phyloP scores from a whole-genome alignment of 352 stramenopile genomes.

The Albugo candida region DNA sequence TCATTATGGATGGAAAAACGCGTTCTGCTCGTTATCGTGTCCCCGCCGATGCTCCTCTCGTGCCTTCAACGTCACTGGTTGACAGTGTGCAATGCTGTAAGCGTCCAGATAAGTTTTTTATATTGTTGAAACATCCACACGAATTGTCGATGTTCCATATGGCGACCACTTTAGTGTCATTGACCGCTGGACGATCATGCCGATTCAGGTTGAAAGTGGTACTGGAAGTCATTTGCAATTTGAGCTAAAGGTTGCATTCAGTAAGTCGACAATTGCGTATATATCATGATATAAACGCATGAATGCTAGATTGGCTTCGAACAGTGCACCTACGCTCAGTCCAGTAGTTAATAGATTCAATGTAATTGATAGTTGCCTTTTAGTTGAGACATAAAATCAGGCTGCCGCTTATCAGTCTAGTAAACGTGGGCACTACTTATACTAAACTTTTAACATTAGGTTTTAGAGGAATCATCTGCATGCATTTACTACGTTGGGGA shows the following conservation, averaged over 20 bases:
- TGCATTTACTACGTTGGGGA: too few relatives aligned
- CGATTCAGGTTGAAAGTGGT: constrained; percentile 12
- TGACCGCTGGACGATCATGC: constrained; percentile 58
- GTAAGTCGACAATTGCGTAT: constrained; percentile 69
- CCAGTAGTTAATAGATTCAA: too few relatives aligned
- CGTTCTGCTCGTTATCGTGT: constrained; percentile 55
- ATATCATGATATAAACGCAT: too few relatives aligned
- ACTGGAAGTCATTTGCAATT: constrained; percentile 44
- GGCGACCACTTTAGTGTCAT: constrained; percentile 77
- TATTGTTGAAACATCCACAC: constrained; percentile 56
- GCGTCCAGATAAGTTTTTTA: neutral
- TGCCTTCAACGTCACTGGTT: constrained; percentile 61
- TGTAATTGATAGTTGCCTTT: too few relatives aligned
- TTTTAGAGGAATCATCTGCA: too few relatives aligned
- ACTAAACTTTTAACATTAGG: too few relatives aligned
- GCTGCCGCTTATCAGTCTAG: too few relatives aligned
- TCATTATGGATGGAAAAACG: constrained; percentile 20
- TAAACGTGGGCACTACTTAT: too few relatives aligned
- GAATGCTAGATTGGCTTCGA: too few relatives aligned
- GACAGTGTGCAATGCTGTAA: constrained; percentile 25
- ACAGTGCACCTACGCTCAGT: too few relatives aligned
- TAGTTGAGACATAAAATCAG: too few relatives aligned
- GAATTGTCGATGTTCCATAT: constrained; percentile 69
- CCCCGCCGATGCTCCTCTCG: constrained; percentile 58
- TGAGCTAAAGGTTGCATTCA: constrained; percentile 59